These are phyloP conservation scores for Penstemon eatonii DNA, from an alignment of 257 asterid species.

Conservation along the genomic window DNA sequence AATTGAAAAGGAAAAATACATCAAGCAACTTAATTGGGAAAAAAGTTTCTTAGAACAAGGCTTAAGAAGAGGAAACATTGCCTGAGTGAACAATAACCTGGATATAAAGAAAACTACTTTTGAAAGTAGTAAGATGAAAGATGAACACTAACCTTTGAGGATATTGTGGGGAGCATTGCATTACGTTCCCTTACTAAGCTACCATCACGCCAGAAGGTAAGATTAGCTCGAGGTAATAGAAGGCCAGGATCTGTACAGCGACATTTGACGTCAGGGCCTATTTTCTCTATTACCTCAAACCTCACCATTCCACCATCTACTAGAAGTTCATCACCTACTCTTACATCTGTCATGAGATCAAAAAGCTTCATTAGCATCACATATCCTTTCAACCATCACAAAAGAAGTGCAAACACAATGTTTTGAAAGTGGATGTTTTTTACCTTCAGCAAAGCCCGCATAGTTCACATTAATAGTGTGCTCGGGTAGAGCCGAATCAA, in stretches of 20 bases:
- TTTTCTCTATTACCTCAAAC: constrained; percentile 91
- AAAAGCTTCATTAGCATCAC: constrained; percentile 17
- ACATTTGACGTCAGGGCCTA: constrained; percentile 98
- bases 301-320: constrained; percentile 99
- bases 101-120: constrained; percentile 12
- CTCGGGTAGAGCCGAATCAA: constrained; percentile 73
- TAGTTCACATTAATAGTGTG: constrained; percentile 81
- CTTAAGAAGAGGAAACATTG: no score
- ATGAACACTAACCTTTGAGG: constrained; percentile 75
- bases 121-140: constrained; percentile 12
- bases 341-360: constrained; percentile 59
- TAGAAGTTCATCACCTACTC: constrained; percentile 88
- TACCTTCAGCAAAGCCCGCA: constrained; percentile 98
- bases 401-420: constrained; percentile 17
- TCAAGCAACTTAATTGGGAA: no score
- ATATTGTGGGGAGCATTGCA: constrained; percentile 97
- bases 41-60: no score
- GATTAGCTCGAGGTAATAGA: constrained; percentile 90
- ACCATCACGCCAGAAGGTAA: constrained; percentile 96
- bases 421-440: constrained; percentile 18
- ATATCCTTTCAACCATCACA: constrained; percentile 9
- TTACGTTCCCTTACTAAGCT: constrained; percentile 94
- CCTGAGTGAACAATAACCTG: neutral
- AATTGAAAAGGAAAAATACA: no score
- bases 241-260: constrained; percentile 96